phyloP scores from a whole-genome alignment of 2,329 filamentous ascomycete genomes.

The Fusarium sp. region DNA sequence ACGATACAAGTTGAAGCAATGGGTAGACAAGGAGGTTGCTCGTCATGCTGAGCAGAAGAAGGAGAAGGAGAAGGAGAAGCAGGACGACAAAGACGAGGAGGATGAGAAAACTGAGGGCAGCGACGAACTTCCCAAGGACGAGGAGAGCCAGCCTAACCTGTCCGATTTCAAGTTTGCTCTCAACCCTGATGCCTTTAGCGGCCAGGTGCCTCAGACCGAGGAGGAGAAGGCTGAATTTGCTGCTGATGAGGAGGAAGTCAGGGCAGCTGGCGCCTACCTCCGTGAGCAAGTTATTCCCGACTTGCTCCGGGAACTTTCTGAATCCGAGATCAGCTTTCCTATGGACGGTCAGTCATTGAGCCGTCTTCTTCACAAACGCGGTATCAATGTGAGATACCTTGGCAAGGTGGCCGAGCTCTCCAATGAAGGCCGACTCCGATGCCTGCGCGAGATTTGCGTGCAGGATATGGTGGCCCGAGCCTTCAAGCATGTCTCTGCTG shows the following conservation, averaged over 20 bases:
- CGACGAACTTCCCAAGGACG: slow-evolving; percentile 39
- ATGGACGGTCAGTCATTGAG: slow-evolving; percentile 97
- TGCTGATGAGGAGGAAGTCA: slow-evolving; percentile 88
- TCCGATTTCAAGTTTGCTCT: slow-evolving; percentile 87
- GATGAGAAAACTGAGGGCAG: slow-evolving; percentile 34
- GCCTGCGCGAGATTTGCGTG: slow-evolving; percentile 77
- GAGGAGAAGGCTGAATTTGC: slow-evolving; percentile 86
- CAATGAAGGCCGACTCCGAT: slow-evolving; percentile 75
- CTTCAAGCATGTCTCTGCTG: slow-evolving; percentile 91
- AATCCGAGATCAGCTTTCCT: slow-evolving; percentile 94
- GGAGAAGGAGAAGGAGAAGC: slow-evolving; percentile 43
- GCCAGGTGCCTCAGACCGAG: slow-evolving; percentile 87
- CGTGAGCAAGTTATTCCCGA: slow-evolving; percentile 82
- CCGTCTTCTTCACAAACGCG: slow-evolving; percentile 90
- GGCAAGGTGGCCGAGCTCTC: slow-evolving; percentile 80
- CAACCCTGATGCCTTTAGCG: slow-evolving; percentile 96
- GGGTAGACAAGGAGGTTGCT: slow-evolving; percentile 81
- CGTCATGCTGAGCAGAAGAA: slow-evolving; percentile 58
- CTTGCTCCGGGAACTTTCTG: slow-evolving; percentile 84
- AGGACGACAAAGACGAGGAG: slow-evolving; percentile 41
- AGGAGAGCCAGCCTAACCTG: slow-evolving; percentile 76
- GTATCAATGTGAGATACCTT: slow-evolving; percentile 97
- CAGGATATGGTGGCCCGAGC: slow-evolving; percentile 96
- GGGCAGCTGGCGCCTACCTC: slow-evolving; percentile 82
- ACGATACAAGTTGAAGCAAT: slow-evolving; percentile 86